Percentiles rank a stretch among this genome's conserved stretches.
These are phyloP conservation scores for Crotalaria pallida DNA, from an alignment of 306 rosid genomes.

Conservation along the genomic window DNA sequence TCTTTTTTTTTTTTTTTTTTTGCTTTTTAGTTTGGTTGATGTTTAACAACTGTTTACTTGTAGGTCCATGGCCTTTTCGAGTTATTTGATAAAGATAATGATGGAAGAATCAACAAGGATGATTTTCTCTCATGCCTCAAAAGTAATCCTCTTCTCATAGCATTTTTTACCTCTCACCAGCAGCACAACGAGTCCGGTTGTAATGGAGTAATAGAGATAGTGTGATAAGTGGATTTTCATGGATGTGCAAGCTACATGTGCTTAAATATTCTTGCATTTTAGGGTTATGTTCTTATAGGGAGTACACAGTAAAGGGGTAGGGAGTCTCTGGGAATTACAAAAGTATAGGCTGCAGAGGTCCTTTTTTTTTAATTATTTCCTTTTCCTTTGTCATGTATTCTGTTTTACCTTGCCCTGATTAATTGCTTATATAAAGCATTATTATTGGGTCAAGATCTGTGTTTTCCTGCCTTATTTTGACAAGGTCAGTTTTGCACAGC, in stretches of 20 bases:
- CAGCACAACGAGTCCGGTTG: conserved; percentile 27
- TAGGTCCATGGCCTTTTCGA: conserved; percentile 59
- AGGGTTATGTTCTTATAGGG: conserved; percentile 13
- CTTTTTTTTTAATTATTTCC: background rate
- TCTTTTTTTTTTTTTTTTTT: too few relatives aligned
- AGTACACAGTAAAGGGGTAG: conserved; percentile 9
- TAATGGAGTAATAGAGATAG: conserved; percentile 32
- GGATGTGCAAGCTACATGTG: background rate
- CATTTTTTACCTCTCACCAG: conserved; percentile 59
- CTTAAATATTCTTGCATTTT: background rate
- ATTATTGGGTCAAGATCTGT: conserved; percentile 17
- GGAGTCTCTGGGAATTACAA: conserved; percentile 18
- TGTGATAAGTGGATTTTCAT: conserved; percentile 29
- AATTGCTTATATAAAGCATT: background rate
- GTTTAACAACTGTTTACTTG: conserved; percentile 21
- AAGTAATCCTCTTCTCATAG: conserved; percentile 72
- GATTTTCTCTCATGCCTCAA: conserved; percentile 55
- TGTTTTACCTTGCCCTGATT: conserved; percentile 18
- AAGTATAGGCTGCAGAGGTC: conserved; percentile 15
- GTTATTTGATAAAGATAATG: conserved; percentile 50
- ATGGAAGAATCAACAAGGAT: conserved; percentile 61
- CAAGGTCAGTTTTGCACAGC: conserved; percentile 29
- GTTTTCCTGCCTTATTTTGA: conserved; percentile 20
- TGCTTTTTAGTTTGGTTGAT: background rate
- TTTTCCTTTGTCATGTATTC: background rate